Percentiles rank a stretch among this genome's conserved stretches.
These are phyloP conservation scores for Brassica carinata DNA, from an alignment of 345 rosid genomes.

Conservation along the genomic window DNA sequence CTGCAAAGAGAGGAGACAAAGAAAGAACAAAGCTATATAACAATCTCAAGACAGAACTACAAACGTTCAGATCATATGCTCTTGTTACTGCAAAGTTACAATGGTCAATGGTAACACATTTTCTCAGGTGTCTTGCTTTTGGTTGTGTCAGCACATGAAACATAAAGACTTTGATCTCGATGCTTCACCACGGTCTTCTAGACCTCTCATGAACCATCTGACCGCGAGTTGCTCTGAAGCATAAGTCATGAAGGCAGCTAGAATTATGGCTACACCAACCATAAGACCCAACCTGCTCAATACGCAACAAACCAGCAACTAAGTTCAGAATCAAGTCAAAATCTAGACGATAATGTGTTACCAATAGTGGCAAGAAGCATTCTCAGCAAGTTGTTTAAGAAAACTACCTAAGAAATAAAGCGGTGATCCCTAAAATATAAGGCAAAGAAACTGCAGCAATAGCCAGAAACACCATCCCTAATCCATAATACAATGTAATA, in stretches of 20 bases:
- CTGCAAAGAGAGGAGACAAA: background rate
- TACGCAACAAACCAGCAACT: background rate
- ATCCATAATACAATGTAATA: conserved; percentile 62
- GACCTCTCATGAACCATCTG: conserved; percentile 68
- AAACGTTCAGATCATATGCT: conserved; percentile 8
- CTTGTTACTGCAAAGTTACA: conserved; percentile 24
- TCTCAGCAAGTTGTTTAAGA: conserved; percentile 15
- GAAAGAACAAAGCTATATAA: background rate
- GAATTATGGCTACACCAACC: conserved; percentile 70
- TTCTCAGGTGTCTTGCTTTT: background rate
- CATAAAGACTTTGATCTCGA: conserved; percentile 53
- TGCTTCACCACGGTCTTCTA: conserved; percentile 59
- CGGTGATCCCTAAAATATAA: conserved; percentile 70
- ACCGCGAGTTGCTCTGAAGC: conserved; percentile 82
- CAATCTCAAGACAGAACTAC: conserved; percentile 4
- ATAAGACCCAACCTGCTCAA: conserved; percentile 74
- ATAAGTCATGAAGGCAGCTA: conserved; percentile 88
- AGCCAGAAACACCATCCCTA: conserved; percentile 73
- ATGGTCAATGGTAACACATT: conserved; percentile 20
- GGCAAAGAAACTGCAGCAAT: conserved; percentile 75
- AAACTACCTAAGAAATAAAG: conserved; percentile 75
- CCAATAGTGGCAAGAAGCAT: background rate
- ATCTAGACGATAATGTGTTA: background rate
- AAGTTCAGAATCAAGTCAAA: conserved; percentile 12
- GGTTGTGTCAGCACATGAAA: conserved; percentile 47